A percentile compares a stretch with the other conserved stretches of the same genome.
These are phyloP conservation scores for Mycena pura DNA, from an alignment of 768 basidiomycete species.

Conservation along the genomic window DNA sequence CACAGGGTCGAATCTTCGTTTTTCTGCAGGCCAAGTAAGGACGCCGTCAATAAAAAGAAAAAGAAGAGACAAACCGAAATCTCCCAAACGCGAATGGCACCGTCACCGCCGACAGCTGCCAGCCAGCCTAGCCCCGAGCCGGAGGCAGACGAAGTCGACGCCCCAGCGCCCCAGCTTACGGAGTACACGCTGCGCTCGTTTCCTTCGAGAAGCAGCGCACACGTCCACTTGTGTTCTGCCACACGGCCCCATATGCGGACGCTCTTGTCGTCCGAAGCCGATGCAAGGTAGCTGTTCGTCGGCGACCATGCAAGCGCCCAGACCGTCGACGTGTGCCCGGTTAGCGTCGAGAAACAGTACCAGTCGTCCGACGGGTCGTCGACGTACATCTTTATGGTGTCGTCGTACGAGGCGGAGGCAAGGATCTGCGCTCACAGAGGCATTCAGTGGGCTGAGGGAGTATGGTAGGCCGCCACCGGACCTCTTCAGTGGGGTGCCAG, in stretches of 20 bases:
- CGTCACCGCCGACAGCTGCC: conserved; percentile 88
- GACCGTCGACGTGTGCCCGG: conserved; percentile 86
- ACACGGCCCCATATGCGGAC: conserved; percentile 85
- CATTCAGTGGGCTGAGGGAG: no score
- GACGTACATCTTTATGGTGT: conserved; percentile 90
- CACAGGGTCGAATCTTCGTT: conserved; percentile 30
- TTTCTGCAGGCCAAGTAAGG: conserved; percentile 33
- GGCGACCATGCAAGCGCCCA: conserved; percentile 90
- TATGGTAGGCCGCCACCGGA: no score
- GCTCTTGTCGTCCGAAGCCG: conserved; percentile 84
- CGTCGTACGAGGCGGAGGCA: conserved; percentile 96
- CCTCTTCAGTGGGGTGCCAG: conserved; percentile 97
- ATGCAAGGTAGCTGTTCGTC: conserved; percentile 80
- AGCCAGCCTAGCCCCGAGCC: conserved; percentile 82
- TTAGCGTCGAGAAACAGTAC: conserved; percentile 84
- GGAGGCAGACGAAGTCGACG: conserved; percentile 31
- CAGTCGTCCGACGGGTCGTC: conserved; percentile 97
- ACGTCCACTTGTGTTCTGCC: conserved; percentile 67
- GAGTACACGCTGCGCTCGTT: conserved; percentile 84
- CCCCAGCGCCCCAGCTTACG: conserved; percentile 70
- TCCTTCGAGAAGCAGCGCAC: conserved; percentile 61
- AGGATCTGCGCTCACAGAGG: conserved; percentile 86
- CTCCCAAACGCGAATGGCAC: conserved; percentile 82
- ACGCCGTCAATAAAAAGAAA: background rate
- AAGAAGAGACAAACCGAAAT: conserved; percentile 54